Conservation (phyloP, 805 yeast species). For the Komagataella phaffii region DNA sequence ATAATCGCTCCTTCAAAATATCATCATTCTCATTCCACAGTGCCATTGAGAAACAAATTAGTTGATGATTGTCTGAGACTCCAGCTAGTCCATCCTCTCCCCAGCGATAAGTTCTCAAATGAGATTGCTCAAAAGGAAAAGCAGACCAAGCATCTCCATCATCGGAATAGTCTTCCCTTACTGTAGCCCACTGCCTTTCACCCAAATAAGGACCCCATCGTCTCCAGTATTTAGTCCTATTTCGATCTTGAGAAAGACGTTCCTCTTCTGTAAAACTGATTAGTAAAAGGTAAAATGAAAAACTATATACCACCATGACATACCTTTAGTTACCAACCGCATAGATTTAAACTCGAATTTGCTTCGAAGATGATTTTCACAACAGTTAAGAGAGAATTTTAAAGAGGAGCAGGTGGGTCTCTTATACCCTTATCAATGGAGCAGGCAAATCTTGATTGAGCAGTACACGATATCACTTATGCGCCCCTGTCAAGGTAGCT, state of each 20-base stretch:
- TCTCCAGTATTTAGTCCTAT: slow-evolving; percentile 48
- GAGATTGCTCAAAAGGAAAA: slow-evolving; percentile 77
- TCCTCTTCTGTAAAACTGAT: slow-evolving; percentile 17
- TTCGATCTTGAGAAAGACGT: slow-evolving; percentile 26
- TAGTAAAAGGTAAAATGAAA: not conserved
- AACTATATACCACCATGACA: not conserved
- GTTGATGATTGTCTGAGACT: slow-evolving; percentile 71
- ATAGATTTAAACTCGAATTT: no score
- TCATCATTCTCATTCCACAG: slow-evolving; percentile 87
- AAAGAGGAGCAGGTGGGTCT: not conserved
- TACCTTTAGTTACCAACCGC: not conserved
- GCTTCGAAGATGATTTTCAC: not conserved
- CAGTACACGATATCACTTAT: not conserved
- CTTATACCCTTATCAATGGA: not conserved
- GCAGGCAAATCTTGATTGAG: not conserved
- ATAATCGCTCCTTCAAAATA: slow-evolving; percentile 72
- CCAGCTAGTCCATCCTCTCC: slow-evolving; percentile 95
- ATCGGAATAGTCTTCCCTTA: slow-evolving; percentile 76
- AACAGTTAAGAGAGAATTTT: not conserved
- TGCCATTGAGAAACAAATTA: slow-evolving; percentile 65
- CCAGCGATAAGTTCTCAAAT: slow-evolving; percentile 79
- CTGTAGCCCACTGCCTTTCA: slow-evolving; percentile 82
- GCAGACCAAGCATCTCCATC: slow-evolving; percentile 87
- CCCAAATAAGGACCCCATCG: slow-evolving; percentile 88
- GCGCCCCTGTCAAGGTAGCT: not conserved